These are phyloP conservation scores for Omphalotus guepiniiformis DNA, from an alignment of 768 basidiomycete genomes.

Conservation along the genomic window DNA sequence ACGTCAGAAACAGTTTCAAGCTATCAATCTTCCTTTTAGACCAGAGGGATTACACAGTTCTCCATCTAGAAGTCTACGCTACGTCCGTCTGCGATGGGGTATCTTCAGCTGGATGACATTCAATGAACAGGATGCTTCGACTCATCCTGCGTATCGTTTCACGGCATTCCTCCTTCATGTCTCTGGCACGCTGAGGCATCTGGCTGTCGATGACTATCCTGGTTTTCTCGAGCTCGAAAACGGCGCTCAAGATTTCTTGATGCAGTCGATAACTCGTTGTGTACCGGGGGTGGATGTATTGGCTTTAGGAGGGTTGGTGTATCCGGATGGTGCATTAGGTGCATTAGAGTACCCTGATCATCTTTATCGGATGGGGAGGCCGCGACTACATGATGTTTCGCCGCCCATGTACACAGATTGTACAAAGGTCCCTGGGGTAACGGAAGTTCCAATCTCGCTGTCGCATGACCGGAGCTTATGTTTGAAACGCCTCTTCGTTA, in stretches of 20 bases:
- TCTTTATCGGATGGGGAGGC: not conserved
- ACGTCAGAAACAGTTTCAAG: not conserved
- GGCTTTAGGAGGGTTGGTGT: not conserved
- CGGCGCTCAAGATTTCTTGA: not conserved
- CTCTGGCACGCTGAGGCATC: not conserved
- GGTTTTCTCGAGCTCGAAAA: not conserved
- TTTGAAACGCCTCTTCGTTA: not conserved
- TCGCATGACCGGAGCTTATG: not conserved
- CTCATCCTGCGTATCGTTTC: not conserved
- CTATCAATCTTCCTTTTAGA: conserved; percentile 4
- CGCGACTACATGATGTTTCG: not conserved
- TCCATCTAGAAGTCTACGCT: conserved; percentile 1
- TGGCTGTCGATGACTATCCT: conserved; percentile 5
- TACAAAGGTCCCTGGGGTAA: too few relatives aligned
- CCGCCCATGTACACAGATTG: not conserved
- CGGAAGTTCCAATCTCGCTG: too few relatives aligned
- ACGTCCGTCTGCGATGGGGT: conserved; percentile 1
- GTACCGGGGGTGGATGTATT: not conserved
- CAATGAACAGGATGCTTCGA: too few relatives aligned
- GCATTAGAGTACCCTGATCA: too few relatives aligned
- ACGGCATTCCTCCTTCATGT: not conserved
- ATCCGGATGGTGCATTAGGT: not conserved
- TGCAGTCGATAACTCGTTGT: not conserved
- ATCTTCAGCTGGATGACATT: conserved; percentile 1
- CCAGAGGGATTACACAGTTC: not conserved